Base-by-base conservation (phyloP, 345 rosid species). In the Boechera divaricarpa region DNA sequence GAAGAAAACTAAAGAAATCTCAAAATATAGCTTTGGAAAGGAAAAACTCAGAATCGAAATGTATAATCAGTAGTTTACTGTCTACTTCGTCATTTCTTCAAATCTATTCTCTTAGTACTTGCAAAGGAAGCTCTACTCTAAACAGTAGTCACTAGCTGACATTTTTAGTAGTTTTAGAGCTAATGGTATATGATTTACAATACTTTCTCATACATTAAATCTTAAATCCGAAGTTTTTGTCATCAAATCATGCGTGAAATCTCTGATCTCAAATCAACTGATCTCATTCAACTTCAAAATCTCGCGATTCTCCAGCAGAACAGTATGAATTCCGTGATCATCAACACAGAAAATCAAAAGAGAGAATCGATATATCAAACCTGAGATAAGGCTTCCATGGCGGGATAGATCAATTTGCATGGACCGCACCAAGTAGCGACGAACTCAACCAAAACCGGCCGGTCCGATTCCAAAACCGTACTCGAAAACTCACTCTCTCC, bases 381-480 rank as follows among this genome's bases (percentile, higher is more conserved):
- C 90, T 87, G 83, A 5, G 91, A 81, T 36, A 89, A 67, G 65
- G 82, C 80, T 75, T 91, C 89, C 81, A 90, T 83, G 58, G 94
- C 91, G 4, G 94, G 90, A 82, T 91, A 84, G 73, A 92, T 89
- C 70, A 92, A 81, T 53, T 92, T 91, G 83, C 98, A 92, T 6
- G 98, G 96, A 26, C 98, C 98, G 57, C 98, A 92, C 98, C 98
- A 90, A 64, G 72, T 83, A 54, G 98, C 98, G 4, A 92, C 90
- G 84, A 92, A 92, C 83, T 90, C 96, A 4, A 92, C 93, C 12
- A 90, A 86, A 74, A 92, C 92, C 62, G 94, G 96, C 69, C 88
- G 85, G 62, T 86, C 87, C 33, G 91, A 83, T 73, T 84, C 80
- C 69, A 90, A 70, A 54, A 90, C 98, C 60, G 83, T 79, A 66